Percentiles rank a stretch among this genome's conserved stretches.
These are phyloP conservation scores for Fusarium vanettenii DNA, from an alignment of 2,329 filamentous ascomycete species.

Conservation along the genomic window DNA sequence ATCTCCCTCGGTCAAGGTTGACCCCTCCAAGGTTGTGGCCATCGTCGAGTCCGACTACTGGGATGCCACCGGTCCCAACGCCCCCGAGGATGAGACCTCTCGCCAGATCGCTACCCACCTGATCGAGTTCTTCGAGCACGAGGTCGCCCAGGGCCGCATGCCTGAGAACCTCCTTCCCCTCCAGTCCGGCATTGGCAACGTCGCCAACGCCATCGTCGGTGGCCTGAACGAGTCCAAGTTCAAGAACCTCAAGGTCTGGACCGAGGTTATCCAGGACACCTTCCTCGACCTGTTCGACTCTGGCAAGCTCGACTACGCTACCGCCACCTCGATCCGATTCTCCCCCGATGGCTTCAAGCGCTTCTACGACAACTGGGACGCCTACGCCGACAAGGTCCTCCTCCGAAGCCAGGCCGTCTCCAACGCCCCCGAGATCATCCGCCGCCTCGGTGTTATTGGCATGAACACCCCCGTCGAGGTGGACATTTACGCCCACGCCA, in stretches of 20 bases:
- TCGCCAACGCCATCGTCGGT: constrained; percentile 90
- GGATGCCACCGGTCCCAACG: constrained; percentile 79
- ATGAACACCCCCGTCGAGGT: constrained; percentile 97
- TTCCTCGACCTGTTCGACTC: constrained; percentile 94
- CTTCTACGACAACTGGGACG: constrained; percentile 88
- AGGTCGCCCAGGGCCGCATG: constrained; percentile 81
- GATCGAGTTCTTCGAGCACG: constrained; percentile 86
- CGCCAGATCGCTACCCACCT: constrained; percentile 80
- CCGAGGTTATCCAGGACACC: constrained; percentile 90
- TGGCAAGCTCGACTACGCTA: constrained; percentile 88
- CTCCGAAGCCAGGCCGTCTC: constrained; percentile 89
- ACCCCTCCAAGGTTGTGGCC: constrained; percentile 86
- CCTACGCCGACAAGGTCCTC: constrained; percentile 83
- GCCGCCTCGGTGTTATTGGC: constrained; percentile 86
- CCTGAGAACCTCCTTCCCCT: constrained; percentile 82
- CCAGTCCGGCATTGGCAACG: constrained; percentile 92
- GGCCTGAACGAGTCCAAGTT: constrained; percentile 86
- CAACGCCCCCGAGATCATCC: constrained; percentile 92
- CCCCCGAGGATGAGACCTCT: constrained; percentile 79
- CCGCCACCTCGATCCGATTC: constrained; percentile 90
- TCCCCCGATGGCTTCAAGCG: constrained; percentile 90
- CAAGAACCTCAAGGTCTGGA: constrained; percentile 91
- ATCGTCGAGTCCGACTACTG: constrained; percentile 87
- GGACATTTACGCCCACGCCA: constrained; percentile 94
- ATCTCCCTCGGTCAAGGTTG: constrained; percentile 82